Base-by-base conservation (phyloP, 2,329 filamentous ascomycete genomes). In the Colletotrichum sp. region DNA sequence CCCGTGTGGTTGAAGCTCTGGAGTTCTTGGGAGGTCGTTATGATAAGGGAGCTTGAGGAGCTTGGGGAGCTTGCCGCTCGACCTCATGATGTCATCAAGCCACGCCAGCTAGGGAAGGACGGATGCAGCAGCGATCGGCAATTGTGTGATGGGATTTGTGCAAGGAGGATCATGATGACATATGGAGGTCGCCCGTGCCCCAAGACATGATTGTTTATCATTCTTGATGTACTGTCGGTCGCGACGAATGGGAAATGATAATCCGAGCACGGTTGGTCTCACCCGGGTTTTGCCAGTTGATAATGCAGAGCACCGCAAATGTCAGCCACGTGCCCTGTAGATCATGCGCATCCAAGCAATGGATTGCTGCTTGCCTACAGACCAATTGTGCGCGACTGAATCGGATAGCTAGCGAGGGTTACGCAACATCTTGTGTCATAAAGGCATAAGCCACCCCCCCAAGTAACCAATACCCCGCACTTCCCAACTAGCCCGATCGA, bases 11-110 rank as follows among this genome's bases (percentile, higher is more conserved):
- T 55, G 10, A 28, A 14, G 24, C 2, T 28, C 14, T 65, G 4
- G 14, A 3, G 21, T 16, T 13, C 21, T 36, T 24, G 26, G 6
- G 8, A 3, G 24, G 8, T 24, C 10, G 13, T 26, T 13, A 12
- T 68, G 55, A 68, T 68, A 73, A 73, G 36, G 24, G 26, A 39
- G 43, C 43, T 52, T 52, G 10, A 21, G 43, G 43, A 52, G 43
- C 43, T 48, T 48, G 18, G n/a, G 43, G 43, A 48, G 43, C 43
- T 52, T 21, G 43, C 43, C 43, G 43, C 43, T 52, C n/a, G 43
- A 7, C 55, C 30, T 21, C 32, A 75, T 75, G 70, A 75, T 75
- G 70, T 75, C 73, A 75, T 75, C 26, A 32, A 43, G 64, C 57
- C 32, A 63, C 59, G 4, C 7, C n/a, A 10, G 57, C 32, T 55